These are phyloP conservation scores for Heteromeles arbutifolia DNA, from an alignment of 306 rosid species.

Conservation along the genomic window DNA sequence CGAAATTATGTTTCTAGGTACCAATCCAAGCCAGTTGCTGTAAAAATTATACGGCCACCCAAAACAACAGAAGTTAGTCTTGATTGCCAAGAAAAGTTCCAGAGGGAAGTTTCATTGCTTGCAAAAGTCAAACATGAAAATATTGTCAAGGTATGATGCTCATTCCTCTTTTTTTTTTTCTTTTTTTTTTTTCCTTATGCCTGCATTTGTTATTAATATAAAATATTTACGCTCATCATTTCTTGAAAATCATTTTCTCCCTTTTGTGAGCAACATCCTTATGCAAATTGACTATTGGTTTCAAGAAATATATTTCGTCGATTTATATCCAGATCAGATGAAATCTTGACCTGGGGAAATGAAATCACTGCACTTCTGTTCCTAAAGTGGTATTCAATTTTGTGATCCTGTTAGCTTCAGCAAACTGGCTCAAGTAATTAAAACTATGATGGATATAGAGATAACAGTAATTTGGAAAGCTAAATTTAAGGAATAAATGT, in stretches of 20 bases:
- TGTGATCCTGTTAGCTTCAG: not conserved
- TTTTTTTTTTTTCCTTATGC: not conserved
- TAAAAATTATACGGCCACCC: constrained; percentile 34
- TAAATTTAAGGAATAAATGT: not conserved
- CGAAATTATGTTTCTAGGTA: constrained; percentile 33
- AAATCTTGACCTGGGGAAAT: not conserved
- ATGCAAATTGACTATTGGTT: not conserved
- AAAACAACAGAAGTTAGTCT: constrained; percentile 19
- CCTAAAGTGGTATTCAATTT: not conserved
- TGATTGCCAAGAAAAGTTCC: constrained; percentile 38
- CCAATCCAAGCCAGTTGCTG: constrained; percentile 32
- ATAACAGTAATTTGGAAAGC: not conserved
- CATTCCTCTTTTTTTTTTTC: not conserved
- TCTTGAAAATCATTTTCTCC: not conserved
- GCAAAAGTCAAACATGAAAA: constrained; percentile 39
- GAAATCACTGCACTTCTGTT: not conserved
- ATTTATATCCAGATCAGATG: not conserved
- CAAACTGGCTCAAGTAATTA: not conserved
- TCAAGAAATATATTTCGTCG: not conserved
- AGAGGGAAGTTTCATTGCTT: constrained; percentile 46
- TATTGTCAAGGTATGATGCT: constrained; percentile 38
- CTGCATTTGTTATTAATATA: not conserved
- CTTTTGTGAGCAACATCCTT: not conserved
- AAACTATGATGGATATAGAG: not conserved
- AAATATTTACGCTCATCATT: not conserved